Evolutionary conservation across 495 filamentous ascomycete genomes (phyloP), one percentile per base, ranked within the genome.

Genomic region (Talaromyces thailandensis): DNA sequence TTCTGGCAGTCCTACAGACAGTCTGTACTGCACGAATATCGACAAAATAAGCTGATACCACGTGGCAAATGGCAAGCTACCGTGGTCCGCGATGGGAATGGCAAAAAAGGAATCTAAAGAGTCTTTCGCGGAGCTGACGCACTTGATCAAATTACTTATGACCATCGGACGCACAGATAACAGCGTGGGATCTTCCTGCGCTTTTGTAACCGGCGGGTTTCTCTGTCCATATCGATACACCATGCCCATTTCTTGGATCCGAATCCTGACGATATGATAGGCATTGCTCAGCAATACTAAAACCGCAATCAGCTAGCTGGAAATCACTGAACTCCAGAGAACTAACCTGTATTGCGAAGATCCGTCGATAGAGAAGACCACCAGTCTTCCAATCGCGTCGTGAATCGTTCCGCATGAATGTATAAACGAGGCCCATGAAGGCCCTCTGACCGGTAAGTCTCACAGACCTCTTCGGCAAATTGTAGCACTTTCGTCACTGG

Each of bases 201-300:
- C n/a, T 11, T 64, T 60, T 43, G 56, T 56, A 16, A 23, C 26
- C 18, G 55, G 61, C n/a, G 61, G 60, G 43, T 60, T 56, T 65
- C 60, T 63, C 56, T 29, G 64, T 6, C 64, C 64, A 43, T 65
- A 65, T 45, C 61, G 58, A 60, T 65, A 65, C 25, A 65, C 64
- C 61, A 65, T 63, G 60, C 64, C 64, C 64, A 65, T 65, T 55
- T 65, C 64, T 60, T 63, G 45, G 32, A 65, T 63, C 4, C 61
- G 55, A 18, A 65, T 65, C 29, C 63, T 65, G 55, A 43, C 64
- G 26, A 48, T 56, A 31, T 63, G 53, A 59, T 65, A 65, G 43
- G 25, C 43, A 56, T 60, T 65, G 45, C 58, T 60, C 28, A 63
- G 61, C 32, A 65, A 63, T 28, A 56, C 53, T 63, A 55, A 7